phyloP scores from a whole-genome alignment of 2,329 filamentous ascomycete genomes.

The Arthrobotrys conoides region DNA sequence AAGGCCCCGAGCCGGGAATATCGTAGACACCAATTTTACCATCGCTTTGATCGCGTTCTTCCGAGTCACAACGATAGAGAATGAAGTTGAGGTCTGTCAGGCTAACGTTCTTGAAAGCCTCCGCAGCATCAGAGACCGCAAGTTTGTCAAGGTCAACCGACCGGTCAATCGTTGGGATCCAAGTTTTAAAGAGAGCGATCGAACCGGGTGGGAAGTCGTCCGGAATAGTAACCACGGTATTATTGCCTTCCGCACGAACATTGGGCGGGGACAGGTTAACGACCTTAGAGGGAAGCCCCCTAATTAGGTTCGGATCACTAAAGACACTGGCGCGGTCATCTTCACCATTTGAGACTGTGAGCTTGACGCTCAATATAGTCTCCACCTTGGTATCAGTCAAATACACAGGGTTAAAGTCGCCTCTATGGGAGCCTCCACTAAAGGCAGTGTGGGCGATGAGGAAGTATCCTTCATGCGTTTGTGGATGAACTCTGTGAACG shows the following conservation, averaged over 20 bases:
- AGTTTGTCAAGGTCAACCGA: conserved; percentile 81
- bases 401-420: conserved; percentile 82
- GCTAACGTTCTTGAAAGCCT: conserved; percentile 81
- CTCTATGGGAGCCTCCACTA: conserved; percentile 87
- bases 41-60: conserved; percentile 83
- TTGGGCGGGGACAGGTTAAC: conserved; percentile 75
- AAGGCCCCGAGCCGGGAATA: conserved; percentile 84
- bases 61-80: conserved; percentile 90
- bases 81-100: conserved; percentile 91
- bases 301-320: conserved; percentile 79
- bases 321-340: conserved; percentile 77
- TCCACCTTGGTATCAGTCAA: conserved; percentile 87
- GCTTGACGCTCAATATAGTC: conserved; percentile 89
- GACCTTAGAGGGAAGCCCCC: conserved; percentile 82
- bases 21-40: conserved; percentile 89
- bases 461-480: conserved; percentile 93
- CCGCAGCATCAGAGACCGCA: conserved; percentile 83
- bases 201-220: conserved; percentile 92
- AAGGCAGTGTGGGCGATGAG: conserved; percentile 96
- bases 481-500: conserved; percentile 92
- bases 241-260: conserved; percentile 79
- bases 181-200: conserved; percentile 95
- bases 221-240: conserved; percentile 84
- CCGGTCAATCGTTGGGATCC: conserved; percentile 77
- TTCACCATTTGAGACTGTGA: conserved; percentile 85